Evolutionary conservation across 139 green algal species (phyloP).

Genomic region (Auxenochlorella pyrenoidosa): DNA sequence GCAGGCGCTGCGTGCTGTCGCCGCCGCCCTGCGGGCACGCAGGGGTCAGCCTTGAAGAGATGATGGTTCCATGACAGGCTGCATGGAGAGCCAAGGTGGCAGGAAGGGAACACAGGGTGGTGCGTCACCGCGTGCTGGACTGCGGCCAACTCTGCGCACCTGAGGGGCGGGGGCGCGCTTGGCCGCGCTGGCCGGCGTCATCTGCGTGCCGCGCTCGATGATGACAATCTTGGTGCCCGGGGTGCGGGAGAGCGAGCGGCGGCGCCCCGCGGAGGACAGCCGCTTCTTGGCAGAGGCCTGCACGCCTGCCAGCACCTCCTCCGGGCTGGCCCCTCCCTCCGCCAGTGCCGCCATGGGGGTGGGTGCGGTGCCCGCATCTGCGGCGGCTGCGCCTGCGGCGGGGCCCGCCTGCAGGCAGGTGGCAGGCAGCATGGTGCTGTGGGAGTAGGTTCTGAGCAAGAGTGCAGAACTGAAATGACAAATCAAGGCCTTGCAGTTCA

Average conservation of each 20-base stretch:
- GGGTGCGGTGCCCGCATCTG: not conserved
- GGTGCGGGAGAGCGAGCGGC: constrained; percentile 37
- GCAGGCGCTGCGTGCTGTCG: constrained; percentile 14
- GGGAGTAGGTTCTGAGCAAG: not conserved
- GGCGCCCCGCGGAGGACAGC: not conserved
- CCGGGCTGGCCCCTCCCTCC: not conserved
- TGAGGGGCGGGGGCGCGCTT: not conserved
- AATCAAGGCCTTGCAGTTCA: not conserved
- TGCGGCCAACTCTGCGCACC: not conserved
- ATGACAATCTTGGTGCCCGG: constrained; percentile 45
- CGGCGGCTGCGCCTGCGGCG: not conserved
- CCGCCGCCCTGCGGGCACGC: not conserved
- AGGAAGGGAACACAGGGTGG: not conserved
- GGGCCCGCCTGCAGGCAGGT: not conserved
- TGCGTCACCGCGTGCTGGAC: too few species aligned
- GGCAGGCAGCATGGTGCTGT: not conserved
- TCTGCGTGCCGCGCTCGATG: constrained; percentile 18
- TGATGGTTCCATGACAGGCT: not conserved
- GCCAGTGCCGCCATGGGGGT: not conserved
- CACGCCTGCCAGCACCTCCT: not conserved
- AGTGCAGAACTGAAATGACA: too few species aligned
- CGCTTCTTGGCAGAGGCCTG: constrained; percentile 25
- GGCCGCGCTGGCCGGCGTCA: not conserved
- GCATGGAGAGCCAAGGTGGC: not conserved
- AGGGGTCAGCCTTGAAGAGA: not conserved